These are phyloP conservation scores for Ustulina deusta DNA, from an alignment of 2,329 filamentous ascomycete genomes.

Conservation along the genomic window DNA sequence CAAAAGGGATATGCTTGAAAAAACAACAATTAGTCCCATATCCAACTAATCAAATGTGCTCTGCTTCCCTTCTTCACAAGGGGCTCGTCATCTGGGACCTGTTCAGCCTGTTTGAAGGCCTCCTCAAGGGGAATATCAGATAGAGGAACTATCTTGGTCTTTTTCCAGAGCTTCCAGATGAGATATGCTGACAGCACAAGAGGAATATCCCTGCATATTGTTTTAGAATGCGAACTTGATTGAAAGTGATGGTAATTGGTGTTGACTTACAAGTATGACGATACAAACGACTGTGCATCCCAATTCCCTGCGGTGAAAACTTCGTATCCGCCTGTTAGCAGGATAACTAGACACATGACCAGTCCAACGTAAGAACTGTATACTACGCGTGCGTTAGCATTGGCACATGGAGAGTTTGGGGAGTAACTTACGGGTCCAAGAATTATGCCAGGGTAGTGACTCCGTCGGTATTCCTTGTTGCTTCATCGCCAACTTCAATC, in stretches of 20 bases:
- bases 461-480: constrained; percentile 64
- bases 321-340: constrained; percentile 77
- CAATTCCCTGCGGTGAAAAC: constrained; percentile 72
- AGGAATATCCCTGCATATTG: constrained; percentile 64
- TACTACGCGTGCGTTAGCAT: constrained; percentile 52
- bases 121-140: constrained; percentile 64
- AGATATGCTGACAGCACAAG: constrained; percentile 67
- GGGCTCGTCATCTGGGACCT: constrained; percentile 50
- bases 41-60: constrained; percentile 37
- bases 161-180: constrained; percentile 75
- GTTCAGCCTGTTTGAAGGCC: constrained; percentile 62
- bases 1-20: constrained; percentile 48
- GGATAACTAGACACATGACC: constrained; percentile 70
- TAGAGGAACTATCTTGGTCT: constrained; percentile 66
- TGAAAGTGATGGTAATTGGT: not conserved
- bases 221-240: constrained; percentile 20
- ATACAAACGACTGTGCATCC: constrained; percentile 68
- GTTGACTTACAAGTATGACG: constrained; percentile 69
- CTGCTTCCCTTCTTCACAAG: constrained; percentile 19
- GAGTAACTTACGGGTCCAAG: constrained; percentile 66
- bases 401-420: not conserved
- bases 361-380: constrained; percentile 72
- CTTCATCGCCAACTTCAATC: constrained; percentile 66
- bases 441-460: constrained; percentile 71
- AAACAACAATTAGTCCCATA: constrained; percentile 38